phyloP scores from a whole-genome alignment of 768 basidiomycete species.

The Rhodocollybia butyracea region DNA sequence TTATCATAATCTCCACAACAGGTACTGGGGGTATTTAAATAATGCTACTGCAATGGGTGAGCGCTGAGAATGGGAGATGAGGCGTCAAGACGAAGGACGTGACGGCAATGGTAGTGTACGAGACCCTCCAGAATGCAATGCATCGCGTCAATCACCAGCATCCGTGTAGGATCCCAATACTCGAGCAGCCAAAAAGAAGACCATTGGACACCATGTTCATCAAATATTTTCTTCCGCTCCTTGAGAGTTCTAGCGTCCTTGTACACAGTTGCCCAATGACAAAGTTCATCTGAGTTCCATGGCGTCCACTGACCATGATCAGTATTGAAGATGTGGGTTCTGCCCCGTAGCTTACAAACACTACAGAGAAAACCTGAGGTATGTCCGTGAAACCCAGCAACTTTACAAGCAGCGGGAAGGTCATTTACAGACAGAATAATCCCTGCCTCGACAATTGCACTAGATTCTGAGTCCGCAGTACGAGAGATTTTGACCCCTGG shows the following conservation, averaged over 20 bases:
- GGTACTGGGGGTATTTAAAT: no score
- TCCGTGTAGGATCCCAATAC: constrained; percentile 35
- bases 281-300: constrained; percentile 14
- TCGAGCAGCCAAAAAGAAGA: constrained; percentile 29
- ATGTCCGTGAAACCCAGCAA: constrained; percentile 19
- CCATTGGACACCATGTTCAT: constrained; percentile 24
- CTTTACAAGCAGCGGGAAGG: constrained; percentile 24
- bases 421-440: constrained; percentile 28
- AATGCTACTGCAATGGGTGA: no score
- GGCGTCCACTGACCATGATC: constrained; percentile 21
- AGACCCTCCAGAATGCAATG: constrained; percentile 35
- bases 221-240: constrained; percentile 16
- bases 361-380: constrained; percentile 24
- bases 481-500: constrained; percentile 22
- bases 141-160: constrained; percentile 35
- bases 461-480: constrained; percentile 14
- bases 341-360: constrained; percentile 17
- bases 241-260: constrained; percentile 14
- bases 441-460: constrained; percentile 12
- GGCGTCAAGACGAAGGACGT: constrained; percentile 5
- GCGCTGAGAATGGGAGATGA: not conserved
- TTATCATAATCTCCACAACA: no score
- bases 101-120: constrained; percentile 27
- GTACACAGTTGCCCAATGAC: constrained; percentile 16
- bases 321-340: constrained; percentile 24